These are phyloP conservation scores for Cladorrhinum sp. DNA, from an alignment of 2,329 filamentous ascomycete species.

Conservation along the genomic window DNA sequence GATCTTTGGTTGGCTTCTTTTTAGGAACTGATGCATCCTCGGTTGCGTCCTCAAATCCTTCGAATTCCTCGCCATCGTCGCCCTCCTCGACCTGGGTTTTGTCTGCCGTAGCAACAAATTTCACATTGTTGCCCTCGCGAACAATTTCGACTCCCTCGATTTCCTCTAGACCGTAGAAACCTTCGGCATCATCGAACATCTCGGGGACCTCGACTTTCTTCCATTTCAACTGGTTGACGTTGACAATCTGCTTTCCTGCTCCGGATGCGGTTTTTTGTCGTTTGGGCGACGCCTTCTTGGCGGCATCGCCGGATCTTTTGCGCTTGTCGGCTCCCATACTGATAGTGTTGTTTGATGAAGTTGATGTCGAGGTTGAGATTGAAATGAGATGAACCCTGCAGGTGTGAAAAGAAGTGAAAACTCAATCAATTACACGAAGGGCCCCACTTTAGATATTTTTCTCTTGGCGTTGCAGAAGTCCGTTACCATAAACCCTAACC, in stretches of 20 bases:
- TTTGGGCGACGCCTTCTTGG: constrained; percentile 28
- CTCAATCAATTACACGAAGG: constrained; percentile 6
- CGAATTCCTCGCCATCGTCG: constrained; percentile 32
- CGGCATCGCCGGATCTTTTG: constrained; percentile 23
- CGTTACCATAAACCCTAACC: constrained; percentile 2
- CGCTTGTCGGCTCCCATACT: constrained; percentile 26
- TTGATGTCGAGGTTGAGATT: constrained; percentile 2
- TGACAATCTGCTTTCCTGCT: constrained; percentile 37
- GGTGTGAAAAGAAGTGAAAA: constrained; percentile 15
- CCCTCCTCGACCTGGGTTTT: constrained; percentile 7
- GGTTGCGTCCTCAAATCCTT: constrained; percentile 32
- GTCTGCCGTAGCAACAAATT: constrained; percentile 43
- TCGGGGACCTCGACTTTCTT: constrained; percentile 65
- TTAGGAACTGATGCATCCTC: constrained; percentile 14
- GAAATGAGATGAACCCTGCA: not conserved
- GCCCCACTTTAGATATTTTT: constrained; percentile 14
- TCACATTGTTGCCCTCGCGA: constrained; percentile 55
- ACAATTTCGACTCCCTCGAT: constrained; percentile 89
- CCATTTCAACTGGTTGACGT: constrained; percentile 53
- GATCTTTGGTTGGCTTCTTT: constrained; percentile 13
- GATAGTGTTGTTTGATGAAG: constrained; percentile 3
- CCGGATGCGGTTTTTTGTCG: constrained; percentile 25
- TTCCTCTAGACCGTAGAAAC: constrained; percentile 89
- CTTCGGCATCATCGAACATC: constrained; percentile 82
- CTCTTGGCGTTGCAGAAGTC: not conserved